Base-by-base conservation (phyloP, 768 basidiomycete species). In the Peribolospora kevripleyi region DNA sequence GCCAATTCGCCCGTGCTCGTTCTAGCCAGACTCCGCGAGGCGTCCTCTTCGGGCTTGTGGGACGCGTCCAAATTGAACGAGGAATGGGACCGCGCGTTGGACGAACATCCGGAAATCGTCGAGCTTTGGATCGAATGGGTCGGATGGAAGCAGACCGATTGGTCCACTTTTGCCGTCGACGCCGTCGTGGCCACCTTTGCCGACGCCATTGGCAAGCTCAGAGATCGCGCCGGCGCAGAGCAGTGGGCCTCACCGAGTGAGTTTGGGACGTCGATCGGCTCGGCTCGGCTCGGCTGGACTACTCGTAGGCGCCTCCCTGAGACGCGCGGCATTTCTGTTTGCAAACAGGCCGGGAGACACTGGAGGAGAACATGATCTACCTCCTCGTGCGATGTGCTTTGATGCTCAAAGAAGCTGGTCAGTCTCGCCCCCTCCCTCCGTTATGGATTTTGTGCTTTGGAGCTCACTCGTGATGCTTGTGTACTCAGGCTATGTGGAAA, bases 281-380 rank as follows among this genome's bases (percentile, higher is more conserved):
- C 39, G 41, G 10, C 13, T 53, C 38, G 10, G 3, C 53, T 14
- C 39, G 41, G 10, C 1, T 5, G 10, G 7, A 39, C 46, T 49
- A 25, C 42, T 38, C n/a, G 51, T 36, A 47, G 46, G 54, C 57
- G 59, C 57, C 53, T 51, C 8, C 42, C 36, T 52, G 2, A 11
- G 14, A 9, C 43, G 42, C 2, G 46, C 43, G 7, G 41, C 41
- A 9, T 25, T 51, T 38, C 7, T 48, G 52, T 3, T 6, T 37
- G 37, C 38, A 3, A n/a, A 9, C 55, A 62, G 61, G 55, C 25
- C 60, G 58, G 7, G 61, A 63, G 42, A 50, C 59, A 11, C 53
- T 58, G n/a, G 68, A 69, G 50, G 66, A 65, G 25, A 67, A 68
- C 55, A 59, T 61, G 36, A 55, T 71, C n/a, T 69, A 69, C 56